A percentile compares a stretch with the other conserved stretches of the same genome.
Evolutionary conservation across 768 basidiomycete genomes (phyloP).

Genomic region (Serendipita vermifera): DNA sequence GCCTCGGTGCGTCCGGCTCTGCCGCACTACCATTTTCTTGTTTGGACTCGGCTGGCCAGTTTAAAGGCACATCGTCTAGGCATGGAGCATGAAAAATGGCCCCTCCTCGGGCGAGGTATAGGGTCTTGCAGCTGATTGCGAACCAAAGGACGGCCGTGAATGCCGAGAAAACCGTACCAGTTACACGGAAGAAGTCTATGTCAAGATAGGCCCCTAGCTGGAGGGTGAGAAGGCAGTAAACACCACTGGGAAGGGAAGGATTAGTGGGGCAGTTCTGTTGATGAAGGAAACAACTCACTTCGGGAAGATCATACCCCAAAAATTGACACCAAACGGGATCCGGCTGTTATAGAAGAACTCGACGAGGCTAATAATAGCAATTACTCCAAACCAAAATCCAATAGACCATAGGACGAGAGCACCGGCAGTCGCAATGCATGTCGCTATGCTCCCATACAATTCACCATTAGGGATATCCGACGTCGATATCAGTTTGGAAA

Average conservation of each 20-base stretch:
- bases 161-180: slow-evolving; percentile 38
- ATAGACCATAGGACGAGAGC: slow-evolving; percentile 49
- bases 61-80: not conserved
- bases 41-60: too few species aligned
- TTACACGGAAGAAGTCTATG: slow-evolving; percentile 41
- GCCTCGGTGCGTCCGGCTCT: too few species aligned
- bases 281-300: slow-evolving; percentile 30
- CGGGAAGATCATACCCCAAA: slow-evolving; percentile 62
- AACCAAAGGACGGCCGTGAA: slow-evolving; percentile 11
- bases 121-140: slow-evolving; percentile 8
- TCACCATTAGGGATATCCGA: not conserved
- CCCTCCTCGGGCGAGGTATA: not conserved
- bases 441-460: slow-evolving; percentile 30
- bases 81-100: slow-evolving; percentile 12
- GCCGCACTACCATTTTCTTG: too few species aligned
- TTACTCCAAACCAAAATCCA: slow-evolving; percentile 49
- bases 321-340: slow-evolving; percentile 42
- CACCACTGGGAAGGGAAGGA: slow-evolving; percentile 19
- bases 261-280: not conserved
- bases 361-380: slow-evolving; percentile 38
- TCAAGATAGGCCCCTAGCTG: slow-evolving; percentile 37
- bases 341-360: slow-evolving; percentile 29
- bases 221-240: slow-evolving; percentile 50
- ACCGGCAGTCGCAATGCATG: slow-evolving; percentile 28
- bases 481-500: slow-evolving; percentile 22